Conservation (phyloP, 2,329 filamentous ascomycete genomes). For the Phoma sp. region DNA sequence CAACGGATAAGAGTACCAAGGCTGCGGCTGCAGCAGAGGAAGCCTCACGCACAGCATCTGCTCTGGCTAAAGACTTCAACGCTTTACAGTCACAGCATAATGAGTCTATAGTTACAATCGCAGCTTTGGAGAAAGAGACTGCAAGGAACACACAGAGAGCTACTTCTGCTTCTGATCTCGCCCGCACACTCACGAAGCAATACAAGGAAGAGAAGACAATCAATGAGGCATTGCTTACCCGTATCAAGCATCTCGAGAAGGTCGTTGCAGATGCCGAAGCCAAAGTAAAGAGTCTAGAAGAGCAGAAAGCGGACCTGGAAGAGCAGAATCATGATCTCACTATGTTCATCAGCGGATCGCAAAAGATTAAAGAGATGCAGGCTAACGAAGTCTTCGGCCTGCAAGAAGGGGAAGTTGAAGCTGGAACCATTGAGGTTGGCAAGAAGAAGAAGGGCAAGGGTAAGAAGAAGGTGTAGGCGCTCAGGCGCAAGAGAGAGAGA, state of each 20-base stretch:
- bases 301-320: slow-evolving; percentile 72
- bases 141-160: slow-evolving; percentile 62
- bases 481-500: neutral
- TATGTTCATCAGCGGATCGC: slow-evolving; percentile 84
- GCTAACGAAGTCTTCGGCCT: slow-evolving; percentile 72
- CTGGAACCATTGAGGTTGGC: slow-evolving; percentile 40
- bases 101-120: slow-evolving; percentile 62
- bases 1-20: slow-evolving; percentile 84
- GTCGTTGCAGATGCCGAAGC: slow-evolving; percentile 63
- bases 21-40: slow-evolving; percentile 71
- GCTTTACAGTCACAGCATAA: slow-evolving; percentile 62
- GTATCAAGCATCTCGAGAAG: slow-evolving; percentile 73
- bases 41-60: slow-evolving; percentile 58
- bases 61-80: slow-evolving; percentile 58
- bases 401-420: slow-evolving; percentile 66
- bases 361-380: slow-evolving; percentile 76
- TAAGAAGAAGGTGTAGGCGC: slow-evolving; percentile 24
- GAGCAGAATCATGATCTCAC: slow-evolving; percentile 87
- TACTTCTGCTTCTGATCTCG: slow-evolving; percentile 75
- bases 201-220: slow-evolving; percentile 88
- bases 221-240: slow-evolving; percentile 77
- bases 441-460: slow-evolving; percentile 37
- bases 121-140: slow-evolving; percentile 74
- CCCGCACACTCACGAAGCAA: slow-evolving; percentile 74
- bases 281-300: slow-evolving; percentile 49